Evolutionary conservation across 73 alveolate genomes (phyloP).

Genomic region (Paramecium octaurelia): DNA sequence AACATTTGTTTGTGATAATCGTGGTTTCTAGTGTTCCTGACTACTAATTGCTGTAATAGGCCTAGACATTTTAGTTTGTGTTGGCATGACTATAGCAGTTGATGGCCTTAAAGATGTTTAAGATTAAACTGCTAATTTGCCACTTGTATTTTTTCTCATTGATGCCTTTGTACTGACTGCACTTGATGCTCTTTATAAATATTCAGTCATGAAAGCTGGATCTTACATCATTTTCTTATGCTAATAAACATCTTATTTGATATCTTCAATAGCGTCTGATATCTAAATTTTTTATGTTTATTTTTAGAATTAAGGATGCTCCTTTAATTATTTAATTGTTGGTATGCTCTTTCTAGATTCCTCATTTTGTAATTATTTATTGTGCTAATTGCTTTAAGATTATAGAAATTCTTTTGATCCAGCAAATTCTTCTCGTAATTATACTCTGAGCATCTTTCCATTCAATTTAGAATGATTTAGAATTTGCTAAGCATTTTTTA

Average conservation of each 20-base stretch:
- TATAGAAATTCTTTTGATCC: neutral
- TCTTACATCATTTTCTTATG: constrained; percentile 46
- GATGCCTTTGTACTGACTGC: neutral
- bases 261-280: neutral
- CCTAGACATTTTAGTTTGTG: neutral
- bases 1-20: neutral
- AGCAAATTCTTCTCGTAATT: constrained; percentile 9
- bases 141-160: neutral
- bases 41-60: constrained; percentile 15
- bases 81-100: constrained; percentile 15
- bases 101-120: constrained; percentile 14
- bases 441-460: constrained; percentile 40
- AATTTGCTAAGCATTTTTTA: constrained; percentile 34
- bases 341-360: neutral
- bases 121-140: neutral
- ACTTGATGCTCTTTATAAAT: constrained; percentile 15
- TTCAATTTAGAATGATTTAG: constrained; percentile 39
- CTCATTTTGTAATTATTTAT: neutral
- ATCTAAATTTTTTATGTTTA: neutral
- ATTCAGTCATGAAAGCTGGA: constrained; percentile 18
- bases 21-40: neutral
- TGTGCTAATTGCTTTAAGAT: neutral
- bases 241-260: neutral
- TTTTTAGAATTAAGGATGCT: neutral
- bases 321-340: neutral